phyloP scores from a whole-genome alignment of 129 eudicot species.

The Apium graveolens region DNA sequence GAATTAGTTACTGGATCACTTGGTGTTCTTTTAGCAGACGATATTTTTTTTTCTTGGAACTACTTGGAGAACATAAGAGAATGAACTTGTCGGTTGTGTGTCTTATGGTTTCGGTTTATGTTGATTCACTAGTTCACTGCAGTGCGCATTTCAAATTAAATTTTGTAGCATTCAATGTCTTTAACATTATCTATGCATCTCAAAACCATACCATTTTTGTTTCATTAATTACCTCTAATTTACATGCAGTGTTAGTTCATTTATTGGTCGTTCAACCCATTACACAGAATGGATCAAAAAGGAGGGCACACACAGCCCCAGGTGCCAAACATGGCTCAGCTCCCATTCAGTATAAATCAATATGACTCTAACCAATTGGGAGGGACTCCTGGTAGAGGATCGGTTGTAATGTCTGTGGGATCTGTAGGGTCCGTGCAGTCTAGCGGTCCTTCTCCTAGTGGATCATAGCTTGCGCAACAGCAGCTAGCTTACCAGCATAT shows the following conservation, averaged over 20 bases:
- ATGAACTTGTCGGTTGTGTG: not conserved
- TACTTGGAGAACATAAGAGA: not conserved
- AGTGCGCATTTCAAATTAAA: not conserved
- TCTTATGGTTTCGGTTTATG: not conserved
- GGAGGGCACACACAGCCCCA: slow-evolving; percentile 66
- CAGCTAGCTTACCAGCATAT: slow-evolving; percentile 59
- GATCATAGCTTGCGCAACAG: slow-evolving; percentile 50
- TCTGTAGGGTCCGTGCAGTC: slow-evolving; percentile 23
- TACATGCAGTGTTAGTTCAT: not conserved
- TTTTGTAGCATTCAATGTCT: not conserved
- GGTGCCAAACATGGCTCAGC: slow-evolving; percentile 34
- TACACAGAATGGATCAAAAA: slow-evolving; percentile 55
- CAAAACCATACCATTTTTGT: not conserved
- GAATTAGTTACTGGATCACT: not conserved
- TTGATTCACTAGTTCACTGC: not conserved
- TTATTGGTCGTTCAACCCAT: too few species aligned
- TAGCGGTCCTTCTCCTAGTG: slow-evolving; percentile 24
- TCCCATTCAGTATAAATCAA: slow-evolving; percentile 39
- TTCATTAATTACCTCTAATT: not conserved
- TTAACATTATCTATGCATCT: not conserved
- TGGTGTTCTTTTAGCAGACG: not conserved
- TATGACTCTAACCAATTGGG: slow-evolving; percentile 45
- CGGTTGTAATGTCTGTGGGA: slow-evolving; percentile 37
- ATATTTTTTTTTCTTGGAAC: not conserved
- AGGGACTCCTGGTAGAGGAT: slow-evolving; percentile 35